phyloP scores from a whole-genome alignment of 1,284 basidiomycete genomes.

The Mycena sp. region DNA sequence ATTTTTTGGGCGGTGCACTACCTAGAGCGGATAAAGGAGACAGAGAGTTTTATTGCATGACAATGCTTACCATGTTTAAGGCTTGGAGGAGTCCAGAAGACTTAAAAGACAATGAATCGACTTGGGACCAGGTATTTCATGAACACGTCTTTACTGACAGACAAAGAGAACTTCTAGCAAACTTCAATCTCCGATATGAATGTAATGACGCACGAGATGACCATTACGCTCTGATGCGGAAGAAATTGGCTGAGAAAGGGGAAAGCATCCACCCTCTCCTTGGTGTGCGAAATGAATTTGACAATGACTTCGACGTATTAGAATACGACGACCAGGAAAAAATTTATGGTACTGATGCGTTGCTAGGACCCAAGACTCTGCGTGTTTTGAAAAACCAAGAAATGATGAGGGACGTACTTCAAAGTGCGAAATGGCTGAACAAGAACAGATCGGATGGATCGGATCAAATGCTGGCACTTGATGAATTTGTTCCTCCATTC shows the following conservation, averaged over 20 bases:
- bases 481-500: no score
- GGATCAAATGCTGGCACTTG: no score
- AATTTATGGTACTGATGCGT: background rate
- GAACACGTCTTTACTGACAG: slow-evolving; percentile 19
- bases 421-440: background rate
- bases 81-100: slow-evolving; percentile 39
- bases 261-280: background rate
- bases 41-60: slow-evolving; percentile 34
- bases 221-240: slow-evolving; percentile 31
- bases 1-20: slow-evolving; percentile 13
- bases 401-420: background rate
- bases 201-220: slow-evolving; percentile 46
- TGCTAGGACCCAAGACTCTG: background rate
- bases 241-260: background rate
- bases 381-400: background rate
- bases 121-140: slow-evolving; percentile 41
- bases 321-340: background rate
- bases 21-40: slow-evolving; percentile 10
- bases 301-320: background rate
- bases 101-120: slow-evolving; percentile 32
- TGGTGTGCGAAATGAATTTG: background rate
- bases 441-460: no score
- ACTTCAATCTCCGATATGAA: slow-evolving; percentile 44
- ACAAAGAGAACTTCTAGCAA: slow-evolving; percentile 32
- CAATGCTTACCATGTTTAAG: slow-evolving; percentile 42